phyloP scores from a whole-genome alignment of 1,284 basidiomycete species.

The Lentinula novae-zelandiae region DNA sequence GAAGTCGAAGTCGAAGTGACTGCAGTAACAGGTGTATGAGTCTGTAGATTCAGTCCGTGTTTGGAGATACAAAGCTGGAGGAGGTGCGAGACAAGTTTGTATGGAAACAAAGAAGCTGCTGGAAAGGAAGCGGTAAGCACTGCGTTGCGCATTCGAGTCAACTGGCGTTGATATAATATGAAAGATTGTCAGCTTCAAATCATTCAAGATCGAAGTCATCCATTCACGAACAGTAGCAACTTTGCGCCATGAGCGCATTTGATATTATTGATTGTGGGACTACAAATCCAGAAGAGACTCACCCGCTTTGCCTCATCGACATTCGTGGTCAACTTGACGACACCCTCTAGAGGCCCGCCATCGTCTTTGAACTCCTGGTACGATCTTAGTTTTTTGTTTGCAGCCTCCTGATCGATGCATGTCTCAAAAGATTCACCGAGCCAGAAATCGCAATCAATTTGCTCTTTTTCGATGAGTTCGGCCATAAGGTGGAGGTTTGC shows the following conservation, averaged over 20 bases:
- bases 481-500: constrained; percentile 17
- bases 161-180: constrained; percentile 8
- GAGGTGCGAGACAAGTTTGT: constrained; percentile 23
- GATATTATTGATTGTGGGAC: background rate
- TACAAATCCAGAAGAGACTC: background rate
- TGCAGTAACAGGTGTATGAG: constrained; percentile 18
- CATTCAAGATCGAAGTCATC: background rate
- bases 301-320: constrained; percentile 20
- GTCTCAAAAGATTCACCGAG: constrained; percentile 16
- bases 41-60: constrained; percentile 19
- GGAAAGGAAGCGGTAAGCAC: constrained; percentile 18
- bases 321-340: constrained; percentile 20
- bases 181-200: background rate
- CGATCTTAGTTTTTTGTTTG: constrained; percentile 12
- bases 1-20: constrained; percentile 5
- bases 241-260: background rate
- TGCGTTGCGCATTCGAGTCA: constrained; percentile 21
- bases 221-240: background rate
- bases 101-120: constrained; percentile 22
- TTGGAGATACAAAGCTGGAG: constrained; percentile 17
- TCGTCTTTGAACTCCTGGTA: constrained; percentile 18
- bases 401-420: constrained; percentile 17
- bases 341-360: constrained; percentile 19
- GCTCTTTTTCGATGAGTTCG: constrained; percentile 16
- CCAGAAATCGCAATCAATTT: constrained; percentile 23